Evolutionary conservation across 1,139 yeast species (phyloP).

Genomic region (Yueomyces sp.): DNA sequence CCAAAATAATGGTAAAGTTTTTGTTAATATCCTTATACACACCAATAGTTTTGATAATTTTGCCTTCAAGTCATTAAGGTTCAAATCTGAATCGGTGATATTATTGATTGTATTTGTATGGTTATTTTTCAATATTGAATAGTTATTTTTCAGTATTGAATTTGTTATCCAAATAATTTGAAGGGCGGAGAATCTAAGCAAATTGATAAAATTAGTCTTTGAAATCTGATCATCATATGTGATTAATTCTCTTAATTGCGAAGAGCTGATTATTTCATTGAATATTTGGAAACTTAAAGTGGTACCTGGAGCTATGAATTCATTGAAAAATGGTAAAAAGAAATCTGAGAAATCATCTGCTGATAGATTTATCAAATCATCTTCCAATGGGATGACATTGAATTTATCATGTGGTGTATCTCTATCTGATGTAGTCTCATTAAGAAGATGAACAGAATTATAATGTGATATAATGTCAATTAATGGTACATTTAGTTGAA

Average conservation of each 20-base stretch:
- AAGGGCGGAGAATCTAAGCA: slow-evolving; percentile 33
- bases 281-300: slow-evolving; percentile 9
- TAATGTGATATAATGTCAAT: no score
- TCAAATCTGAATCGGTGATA: slow-evolving; percentile 1
- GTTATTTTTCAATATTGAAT: no score
- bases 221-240: background rate
- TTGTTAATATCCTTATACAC: slow-evolving; percentile 53
- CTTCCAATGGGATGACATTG: no score
- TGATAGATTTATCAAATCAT: no score
- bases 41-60: slow-evolving; percentile 30
- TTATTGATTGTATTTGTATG: slow-evolving; percentile 4
- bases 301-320: slow-evolving; percentile 9
- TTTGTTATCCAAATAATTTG: slow-evolving; percentile 10
- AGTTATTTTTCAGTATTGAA: background rate
- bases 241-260: slow-evolving; percentile 37
- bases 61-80: slow-evolving; percentile 5
- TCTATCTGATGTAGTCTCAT: no score
- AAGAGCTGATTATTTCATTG: slow-evolving; percentile 35
- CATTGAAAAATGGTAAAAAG: slow-evolving; percentile 1
- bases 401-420: no score
- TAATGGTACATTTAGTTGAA: no score
- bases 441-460: no score
- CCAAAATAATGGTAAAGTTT: slow-evolving; percentile 54
- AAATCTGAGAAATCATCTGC: no score
- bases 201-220: slow-evolving; percentile 36